Base-by-base conservation (phyloP, 2,329 filamentous ascomycete species). In the Hypoxylon sp. region DNA sequence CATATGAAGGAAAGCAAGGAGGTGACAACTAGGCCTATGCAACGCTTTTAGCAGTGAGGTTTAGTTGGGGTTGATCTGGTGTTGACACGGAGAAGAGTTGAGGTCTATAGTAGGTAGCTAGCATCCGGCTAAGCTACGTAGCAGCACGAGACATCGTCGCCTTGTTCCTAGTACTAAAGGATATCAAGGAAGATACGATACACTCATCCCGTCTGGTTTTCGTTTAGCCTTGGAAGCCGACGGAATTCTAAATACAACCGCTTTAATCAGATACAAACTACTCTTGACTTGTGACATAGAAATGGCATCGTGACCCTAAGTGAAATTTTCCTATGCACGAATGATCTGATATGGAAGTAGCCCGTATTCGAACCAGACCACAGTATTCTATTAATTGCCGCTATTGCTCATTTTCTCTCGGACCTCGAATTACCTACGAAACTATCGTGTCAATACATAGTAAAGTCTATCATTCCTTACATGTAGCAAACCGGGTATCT, bases 401-500 rank as follows among this genome's bases (percentile, higher is more conserved):
- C 38, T 53, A n/a, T n/a, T 49, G 11, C 14, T 25, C 19, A 50
- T 32, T 19, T 17, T 21, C 17, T 21, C 48, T 6, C 11, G n/a
- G 34, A 32, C 17, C n/a, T 38, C 32, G 11, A 10, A 38, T 17
- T 38, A n/a, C 9, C 10, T 7, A 53, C 6, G 19, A 41, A 28
- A 25, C 32, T 19, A n/a, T 36, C 34, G 28, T n/a, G 19, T n/a
- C 17, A 11, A 23, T 30, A 21, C 58, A 65, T 61, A 19, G 63
- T 21, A 23, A 30, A 34, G 3, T 46, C n/a, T 46, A 46, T 7
- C 6, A 36, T 34, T 17, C 41, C n/a, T 46, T 17, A 13, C 32
- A 19, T 58, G 6, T 21, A 58, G 49, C 17, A 19, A 57, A 49
- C 55, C 55, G 55, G 55, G 55, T 58, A 58, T 58, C 43, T 58